phyloP scores from a whole-genome alignment of 805 yeast genomes.

The Wickerhamomyces alni region DNA sequence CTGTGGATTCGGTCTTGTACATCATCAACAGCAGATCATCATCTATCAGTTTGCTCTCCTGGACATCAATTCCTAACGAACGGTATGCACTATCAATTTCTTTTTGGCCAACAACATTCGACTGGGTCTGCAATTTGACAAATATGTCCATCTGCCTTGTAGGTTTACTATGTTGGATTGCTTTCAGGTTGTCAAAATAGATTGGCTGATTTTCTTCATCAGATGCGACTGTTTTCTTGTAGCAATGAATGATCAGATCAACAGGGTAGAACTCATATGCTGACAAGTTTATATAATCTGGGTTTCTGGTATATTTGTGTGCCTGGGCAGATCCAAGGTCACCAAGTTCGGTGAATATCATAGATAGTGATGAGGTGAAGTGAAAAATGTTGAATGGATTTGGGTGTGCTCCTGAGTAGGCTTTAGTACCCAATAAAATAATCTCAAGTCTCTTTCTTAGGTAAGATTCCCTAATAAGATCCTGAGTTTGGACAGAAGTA shows the following conservation, averaged over 20 bases:
- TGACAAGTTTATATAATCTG: conserved; percentile 40
- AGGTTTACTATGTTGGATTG: conserved; percentile 41
- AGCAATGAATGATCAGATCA: conserved; percentile 40
- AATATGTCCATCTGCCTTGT: conserved; percentile 39
- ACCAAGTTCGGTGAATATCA: conserved; percentile 26
- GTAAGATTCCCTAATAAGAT: conserved; percentile 41
- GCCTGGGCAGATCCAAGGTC: conserved; percentile 22
- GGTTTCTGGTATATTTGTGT: conserved; percentile 22
- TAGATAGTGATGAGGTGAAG: conserved; percentile 20
- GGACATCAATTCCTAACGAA: conserved; percentile 28
- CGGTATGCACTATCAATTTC: conserved; percentile 37
- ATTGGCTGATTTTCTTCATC: conserved; percentile 43
- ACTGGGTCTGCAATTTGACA: conserved; percentile 1
- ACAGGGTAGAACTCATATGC: conserved; percentile 45
- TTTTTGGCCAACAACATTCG: conserved; percentile 44
- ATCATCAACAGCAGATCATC: conserved; percentile 27
- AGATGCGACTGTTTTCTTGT: conserved; percentile 30
- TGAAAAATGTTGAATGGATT: conserved; percentile 25
- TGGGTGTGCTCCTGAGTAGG: conserved; percentile 19
- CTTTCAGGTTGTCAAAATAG: conserved; percentile 53
- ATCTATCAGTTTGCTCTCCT: conserved; percentile 14
- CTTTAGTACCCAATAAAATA: conserved; percentile 36
- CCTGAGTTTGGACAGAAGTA: conserved; percentile 23
- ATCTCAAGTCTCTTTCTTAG: conserved; percentile 51
- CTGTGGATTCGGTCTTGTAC: conserved; percentile 25